Evolutionary conservation across 371 early-diverging fungal species (phyloP), one percentile per base, ranked within the genome.

Genomic region (Thermomucor indicae-seudaticae): DNA sequence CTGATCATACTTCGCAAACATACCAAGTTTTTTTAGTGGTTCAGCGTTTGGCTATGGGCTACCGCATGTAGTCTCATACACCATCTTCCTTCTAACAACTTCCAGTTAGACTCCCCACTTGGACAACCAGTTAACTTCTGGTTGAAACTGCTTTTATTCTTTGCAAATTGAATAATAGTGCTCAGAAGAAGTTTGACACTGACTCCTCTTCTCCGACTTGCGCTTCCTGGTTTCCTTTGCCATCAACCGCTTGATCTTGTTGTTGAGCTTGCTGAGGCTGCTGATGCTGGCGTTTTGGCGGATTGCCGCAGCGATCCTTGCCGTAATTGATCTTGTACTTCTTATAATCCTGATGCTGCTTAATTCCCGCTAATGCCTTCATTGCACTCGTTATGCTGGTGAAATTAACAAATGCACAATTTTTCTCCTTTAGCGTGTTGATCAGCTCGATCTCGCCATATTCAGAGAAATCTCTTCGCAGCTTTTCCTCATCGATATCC

Each of bases 371-470:
- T 23, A 89, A 74, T 7, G 89, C 90, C 40, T 79, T 79, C 30
- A 90, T 84, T 11, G 83, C 85, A 38, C 75, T 79, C 0, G 58
- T 50, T 11, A 93, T 68, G 43, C 70, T 75, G 10, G 83, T 79
- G 64, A 90, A 86, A 59, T 91, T 91, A 47, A 92, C 89, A 67
- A 93, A 93, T 4, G 82, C 94, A 51, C 88, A 86, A 35, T 78
- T 83, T 64, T 88, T 88, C 43, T 89, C 91, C 30, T 51, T 58
- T 11, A 89, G 59, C 0, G 88, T 72, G 57, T 90, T 85, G 48
- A 93, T 75, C 32, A 80, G 58, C 47, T 93, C 94, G 24, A 93
- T 79, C 16, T 85, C 81, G 4, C 93, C 93, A 65, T 70, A 93
- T 24, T 73, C 70, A 10, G 77, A 57, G 53, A 90, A 85, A 53